Conservation (phyloP, 371 early-diverging fungal species). For the Batkoa obscura region DNA sequence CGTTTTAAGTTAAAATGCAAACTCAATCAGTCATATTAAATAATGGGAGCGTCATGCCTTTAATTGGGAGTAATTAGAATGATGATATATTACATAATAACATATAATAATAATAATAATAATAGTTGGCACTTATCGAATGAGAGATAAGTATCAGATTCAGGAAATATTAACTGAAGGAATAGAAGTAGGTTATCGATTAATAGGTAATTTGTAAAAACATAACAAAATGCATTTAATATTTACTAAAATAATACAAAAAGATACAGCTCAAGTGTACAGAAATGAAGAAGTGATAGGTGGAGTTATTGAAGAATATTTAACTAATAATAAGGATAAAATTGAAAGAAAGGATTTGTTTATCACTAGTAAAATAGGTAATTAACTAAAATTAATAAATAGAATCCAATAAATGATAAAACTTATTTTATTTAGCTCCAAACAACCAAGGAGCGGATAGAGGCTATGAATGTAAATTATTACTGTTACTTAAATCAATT, state of each 20-base stretch:
- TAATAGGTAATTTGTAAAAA: conserved; percentile 29
- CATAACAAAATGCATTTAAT: neutral
- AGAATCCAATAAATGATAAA: neutral
- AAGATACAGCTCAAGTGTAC: conserved; percentile 59
- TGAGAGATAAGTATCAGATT: conserved; percentile 25
- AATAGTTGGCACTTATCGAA: conserved; percentile 52
- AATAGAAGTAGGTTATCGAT: conserved; percentile 37
- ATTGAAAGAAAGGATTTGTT: conserved; percentile 68
- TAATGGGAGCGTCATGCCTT: neutral
- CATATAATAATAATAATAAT: neutral
- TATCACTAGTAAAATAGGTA: conserved; percentile 84
- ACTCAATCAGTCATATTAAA: neutral
- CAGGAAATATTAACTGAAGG: conserved; percentile 28
- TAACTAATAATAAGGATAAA: conserved; percentile 26
- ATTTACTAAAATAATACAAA: neutral
- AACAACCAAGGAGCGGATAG: conserved; percentile 56
- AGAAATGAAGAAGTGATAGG: conserved; percentile 76
- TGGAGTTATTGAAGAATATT: conserved; percentile 30
- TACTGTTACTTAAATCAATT: neutral
- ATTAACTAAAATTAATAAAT: neutral
- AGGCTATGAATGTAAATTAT: conserved; percentile 27
- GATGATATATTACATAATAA: neutral
- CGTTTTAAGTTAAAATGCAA: no score
- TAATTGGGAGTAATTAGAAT: neutral
- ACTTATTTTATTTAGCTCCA: conserved; percentile 27